These are phyloP conservation scores for Cucurbita maxima DNA, from an alignment of 306 rosid species.

Conservation along the genomic window DNA sequence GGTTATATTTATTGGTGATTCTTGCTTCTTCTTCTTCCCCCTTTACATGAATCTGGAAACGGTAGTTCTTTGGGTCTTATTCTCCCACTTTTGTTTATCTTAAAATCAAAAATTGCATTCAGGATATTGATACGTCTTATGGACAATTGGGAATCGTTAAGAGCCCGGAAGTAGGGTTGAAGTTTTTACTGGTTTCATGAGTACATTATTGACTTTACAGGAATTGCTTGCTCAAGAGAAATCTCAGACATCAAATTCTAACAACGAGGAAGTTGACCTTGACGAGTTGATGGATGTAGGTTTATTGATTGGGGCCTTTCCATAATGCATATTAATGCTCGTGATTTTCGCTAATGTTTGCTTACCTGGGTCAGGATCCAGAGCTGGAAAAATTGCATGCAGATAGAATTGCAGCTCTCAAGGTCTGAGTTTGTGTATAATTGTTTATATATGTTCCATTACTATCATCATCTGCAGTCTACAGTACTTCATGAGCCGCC, in stretches of 20 bases:
- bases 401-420: constrained; percentile 79
- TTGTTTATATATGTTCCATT: background rate
- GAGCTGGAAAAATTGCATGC: constrained; percentile 94
- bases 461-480: background rate
- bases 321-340: constrained; percentile 6
- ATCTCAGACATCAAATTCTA: constrained; percentile 47
- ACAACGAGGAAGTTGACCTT: constrained; percentile 66
- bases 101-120: background rate
- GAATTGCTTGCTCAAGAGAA: constrained; percentile 46
- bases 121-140: background rate
- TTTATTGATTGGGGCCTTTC: constrained; percentile 8
- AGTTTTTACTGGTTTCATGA: background rate
- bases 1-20: background rate
- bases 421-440: constrained; percentile 29
- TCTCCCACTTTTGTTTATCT: background rate
- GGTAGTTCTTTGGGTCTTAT: background rate
- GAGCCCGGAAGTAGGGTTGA: background rate
- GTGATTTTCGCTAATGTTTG: constrained; percentile 8
- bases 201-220: constrained; percentile 24
- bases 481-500: background rate
- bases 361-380: constrained; percentile 58
- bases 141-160: background rate
- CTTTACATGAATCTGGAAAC: background rate
- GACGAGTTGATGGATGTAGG: constrained; percentile 96
- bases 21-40: background rate